These are phyloP conservation scores for Bisporella sp. DNA, from an alignment of 2,329 filamentous ascomycete species.

Conservation along the genomic window DNA sequence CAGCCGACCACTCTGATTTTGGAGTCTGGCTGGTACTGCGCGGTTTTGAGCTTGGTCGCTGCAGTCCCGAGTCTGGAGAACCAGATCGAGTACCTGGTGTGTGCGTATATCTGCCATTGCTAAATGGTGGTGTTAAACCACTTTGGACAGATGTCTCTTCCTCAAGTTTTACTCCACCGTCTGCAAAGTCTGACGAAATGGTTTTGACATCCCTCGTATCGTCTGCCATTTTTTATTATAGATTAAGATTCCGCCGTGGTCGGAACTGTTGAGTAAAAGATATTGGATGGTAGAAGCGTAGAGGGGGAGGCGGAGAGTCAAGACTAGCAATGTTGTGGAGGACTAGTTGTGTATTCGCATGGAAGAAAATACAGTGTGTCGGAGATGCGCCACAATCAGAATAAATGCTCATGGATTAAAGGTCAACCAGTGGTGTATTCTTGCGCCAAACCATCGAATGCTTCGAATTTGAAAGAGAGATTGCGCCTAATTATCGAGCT, in stretches of 20 bases:
- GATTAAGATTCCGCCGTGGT: too few relatives aligned
- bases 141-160: conserved; percentile 12
- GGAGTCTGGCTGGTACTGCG: conserved; percentile 18
- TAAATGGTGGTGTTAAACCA: conserved; percentile 6
- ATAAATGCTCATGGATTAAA: too few relatives aligned
- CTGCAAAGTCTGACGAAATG: conserved; percentile 23
- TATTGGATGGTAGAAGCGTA: too few relatives aligned
- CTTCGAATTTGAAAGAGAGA: too few relatives aligned
- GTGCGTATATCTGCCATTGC: conserved; percentile 19
- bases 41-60: conserved; percentile 19
- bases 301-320: too few relatives aligned
- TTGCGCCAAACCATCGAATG: too few relatives aligned
- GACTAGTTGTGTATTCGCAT: too few relatives aligned
- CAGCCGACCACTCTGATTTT: conserved; percentile 25
- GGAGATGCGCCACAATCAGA: too few relatives aligned
- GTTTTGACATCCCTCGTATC: conserved; percentile 19
- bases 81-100: conserved; percentile 15
- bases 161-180: conserved; percentile 28
- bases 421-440: too few relatives aligned
- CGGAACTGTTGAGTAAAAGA: too few relatives aligned
- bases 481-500: not conserved
- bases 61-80: conserved; percentile 18
- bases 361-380: too few relatives aligned
- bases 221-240: conserved; percentile 22
- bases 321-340: too few relatives aligned